A percentile compares a stretch with the other conserved stretches of the same genome.
Evolutionary conservation across 225 moss, liverwort and hornwort genomes (phyloP).

Genomic region (Pleurozium schreberi): DNA sequence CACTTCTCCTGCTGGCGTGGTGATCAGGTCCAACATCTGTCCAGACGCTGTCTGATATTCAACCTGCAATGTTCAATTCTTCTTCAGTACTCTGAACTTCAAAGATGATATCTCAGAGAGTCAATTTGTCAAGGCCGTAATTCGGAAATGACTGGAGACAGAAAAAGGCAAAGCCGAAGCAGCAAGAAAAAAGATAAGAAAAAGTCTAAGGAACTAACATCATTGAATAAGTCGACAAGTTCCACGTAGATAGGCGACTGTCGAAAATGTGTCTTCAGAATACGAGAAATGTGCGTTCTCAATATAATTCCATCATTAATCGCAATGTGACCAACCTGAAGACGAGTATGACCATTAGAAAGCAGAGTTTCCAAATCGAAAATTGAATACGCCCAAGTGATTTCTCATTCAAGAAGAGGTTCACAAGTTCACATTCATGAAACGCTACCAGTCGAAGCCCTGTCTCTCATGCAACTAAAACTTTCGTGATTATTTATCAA

Average conservation of each 20-base stretch:
- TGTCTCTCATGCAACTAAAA: not conserved
- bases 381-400: not conserved
- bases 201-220: not conserved
- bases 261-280: conserved; percentile 85
- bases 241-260: conserved; percentile 60
- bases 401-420: not conserved
- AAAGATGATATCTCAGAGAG: not conserved
- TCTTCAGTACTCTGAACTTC: not conserved
- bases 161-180: not conserved
- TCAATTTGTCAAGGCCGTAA: not conserved
- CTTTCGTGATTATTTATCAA: not conserved
- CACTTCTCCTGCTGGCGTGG: conserved; percentile 57
- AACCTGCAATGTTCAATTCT: conserved; percentile 24
- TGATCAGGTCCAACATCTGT: conserved; percentile 65
- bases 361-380: not conserved
- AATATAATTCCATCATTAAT: conserved; percentile 78
- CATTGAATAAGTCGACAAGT: conserved; percentile 81
- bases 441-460: not conserved
- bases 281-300: conserved; percentile 72
- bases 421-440: not conserved
- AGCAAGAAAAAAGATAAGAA: not conserved
- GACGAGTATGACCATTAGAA: not conserved
- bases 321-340: conserved; percentile 84
- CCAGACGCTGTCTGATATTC: conserved; percentile 50
- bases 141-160: not conserved